These are phyloP conservation scores for Exidia glandulosa DNA, from an alignment of 768 basidiomycete genomes.

Conservation along the genomic window DNA sequence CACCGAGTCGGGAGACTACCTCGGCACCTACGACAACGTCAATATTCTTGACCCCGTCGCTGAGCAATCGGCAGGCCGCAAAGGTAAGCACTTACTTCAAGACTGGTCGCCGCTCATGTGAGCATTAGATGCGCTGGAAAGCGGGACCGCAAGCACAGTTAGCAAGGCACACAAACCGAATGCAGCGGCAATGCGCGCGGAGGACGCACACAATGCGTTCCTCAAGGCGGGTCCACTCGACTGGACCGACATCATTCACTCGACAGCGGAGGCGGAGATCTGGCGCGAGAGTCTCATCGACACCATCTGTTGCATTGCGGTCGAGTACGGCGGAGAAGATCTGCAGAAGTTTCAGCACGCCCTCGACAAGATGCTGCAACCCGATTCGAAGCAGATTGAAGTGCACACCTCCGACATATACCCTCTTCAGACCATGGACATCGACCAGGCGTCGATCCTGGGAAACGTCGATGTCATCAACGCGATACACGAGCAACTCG, in stretches of 20 bases:
- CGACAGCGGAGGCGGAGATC: not conserved
- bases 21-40: constrained; percentile 28
- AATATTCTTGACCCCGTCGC: constrained; percentile 20
- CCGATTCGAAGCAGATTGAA: constrained; percentile 15
- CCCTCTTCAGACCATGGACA: constrained; percentile 24
- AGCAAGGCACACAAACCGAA: constrained; percentile 17
- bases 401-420: constrained; percentile 19
- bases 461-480: constrained; percentile 25
- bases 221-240: not conserved
- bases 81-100: constrained; percentile 10
- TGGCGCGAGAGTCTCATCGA: not conserved
- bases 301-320: constrained; percentile 10
- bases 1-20: constrained; percentile 13
- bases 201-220: constrained; percentile 7
- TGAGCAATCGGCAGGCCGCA: constrained; percentile 24
- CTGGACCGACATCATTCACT: not conserved
- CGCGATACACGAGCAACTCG: constrained; percentile 17
- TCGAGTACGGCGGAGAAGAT: constrained; percentile 19
- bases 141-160: constrained; percentile 27
- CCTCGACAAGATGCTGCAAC: constrained; percentile 10
- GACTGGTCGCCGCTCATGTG: not conserved
- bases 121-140: constrained; percentile 20
- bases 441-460: constrained; percentile 24
- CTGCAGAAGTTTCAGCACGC: constrained; percentile 17
- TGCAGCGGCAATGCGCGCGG: constrained; percentile 15